Evolutionary conservation across 345 rosid species (phyloP), one percentile per base, ranked within the genome.

Genomic region (Citrus trifoliata): DNA sequence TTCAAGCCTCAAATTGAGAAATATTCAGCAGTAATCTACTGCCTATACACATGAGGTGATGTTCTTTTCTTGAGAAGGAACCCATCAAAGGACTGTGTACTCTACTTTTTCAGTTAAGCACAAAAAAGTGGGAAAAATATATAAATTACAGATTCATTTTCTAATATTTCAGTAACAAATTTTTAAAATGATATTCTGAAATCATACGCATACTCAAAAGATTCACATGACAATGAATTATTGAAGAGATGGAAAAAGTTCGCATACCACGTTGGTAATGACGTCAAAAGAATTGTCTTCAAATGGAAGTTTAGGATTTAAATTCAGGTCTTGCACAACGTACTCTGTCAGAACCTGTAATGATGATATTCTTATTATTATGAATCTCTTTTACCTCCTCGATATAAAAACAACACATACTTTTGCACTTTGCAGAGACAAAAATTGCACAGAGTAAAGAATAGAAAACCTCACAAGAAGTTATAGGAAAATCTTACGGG

Each of bases 271-370:
- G 80, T 92, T 93, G 66, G 97, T 95, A 76, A 91, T 92, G 73
- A 91, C 87, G 72, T 95, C 95, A 28, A 95, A 92, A 25, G 95
- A 91, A 78, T 89, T 88, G 71, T 93, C 96, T 61, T 88, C 98
- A 78, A 95, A 93, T 72, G 95, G 96, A 74, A 95, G 92, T 74
- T 87, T 90, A 9, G 98, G 90, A 69, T 91, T 86, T 76, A 84
- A 25, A 73, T 95, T 95, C 77, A 93, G 76, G 85, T 95, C 99
- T 91, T 95, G 97, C 76, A 93, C 91, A 59, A 85, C 71, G 76
- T 91, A 90, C 82, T 89, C 93, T 0, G 94, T 92, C 71, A 95
- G 84, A 75, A 92, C 91, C 98, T 90, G 87, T 76, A 73, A 55
- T 73, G 55, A 76, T 61, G 78, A 73, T 33, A 75, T 68, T 7